These are phyloP conservation scores for Oryza punctata DNA, from an alignment of 176 grass and related monocot genomes.

Conservation along the genomic window DNA sequence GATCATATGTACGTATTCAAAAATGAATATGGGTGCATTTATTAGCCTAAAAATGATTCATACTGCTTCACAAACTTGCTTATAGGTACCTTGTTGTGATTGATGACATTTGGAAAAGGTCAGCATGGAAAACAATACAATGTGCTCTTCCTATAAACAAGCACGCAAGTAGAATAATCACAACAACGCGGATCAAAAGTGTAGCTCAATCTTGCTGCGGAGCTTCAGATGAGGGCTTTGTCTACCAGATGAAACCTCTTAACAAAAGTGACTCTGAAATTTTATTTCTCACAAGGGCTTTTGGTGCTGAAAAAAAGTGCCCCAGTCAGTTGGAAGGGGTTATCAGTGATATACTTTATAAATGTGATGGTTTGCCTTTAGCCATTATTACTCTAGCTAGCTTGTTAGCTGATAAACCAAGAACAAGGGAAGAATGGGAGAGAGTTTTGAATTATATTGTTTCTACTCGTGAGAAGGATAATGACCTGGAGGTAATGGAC, in stretches of 20 bases:
- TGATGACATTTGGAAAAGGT: neutral
- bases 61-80: neutral
- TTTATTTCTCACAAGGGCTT: neutral
- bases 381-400: too few relatives aligned
- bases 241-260: conserved; percentile 20
- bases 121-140: neutral
- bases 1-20: too few relatives aligned
- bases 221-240: neutral
- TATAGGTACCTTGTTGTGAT: conserved; percentile 5
- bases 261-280: neutral
- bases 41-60: too few relatives aligned
- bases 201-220: neutral
- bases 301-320: neutral
- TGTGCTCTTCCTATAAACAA: neutral
- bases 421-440: too few relatives aligned
- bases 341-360: too few relatives aligned
- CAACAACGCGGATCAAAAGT: neutral
- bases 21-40: too few relatives aligned
- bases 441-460: too few relatives aligned
- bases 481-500: too few relatives aligned
- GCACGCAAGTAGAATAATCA: neutral
- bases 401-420: too few relatives aligned
- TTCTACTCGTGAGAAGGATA: too few relatives aligned
- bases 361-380: too few relatives aligned
- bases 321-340: neutral